Conservation (phyloP, 2,329 filamentous ascomycete genomes). For the Aspergillus clavatus region DNA sequence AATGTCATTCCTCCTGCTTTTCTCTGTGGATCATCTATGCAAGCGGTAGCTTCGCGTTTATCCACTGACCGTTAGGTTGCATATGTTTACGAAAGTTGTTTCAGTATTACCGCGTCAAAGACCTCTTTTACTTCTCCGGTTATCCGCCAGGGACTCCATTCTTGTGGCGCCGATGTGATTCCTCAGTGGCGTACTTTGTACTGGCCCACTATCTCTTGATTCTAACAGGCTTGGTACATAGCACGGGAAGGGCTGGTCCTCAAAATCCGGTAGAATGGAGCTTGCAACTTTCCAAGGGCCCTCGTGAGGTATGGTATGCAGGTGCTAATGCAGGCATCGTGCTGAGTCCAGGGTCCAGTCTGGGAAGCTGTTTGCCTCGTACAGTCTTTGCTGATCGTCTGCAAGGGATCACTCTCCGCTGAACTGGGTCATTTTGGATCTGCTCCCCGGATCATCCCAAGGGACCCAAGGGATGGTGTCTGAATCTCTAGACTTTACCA, state of each 20-base stretch:
- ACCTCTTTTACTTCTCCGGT: neutral
- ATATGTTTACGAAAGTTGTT: conserved; percentile 1
- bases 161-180: neutral
- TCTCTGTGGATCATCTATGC: conserved; percentile 9
- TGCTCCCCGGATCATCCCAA: neutral
- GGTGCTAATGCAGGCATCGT: conserved; percentile 1
- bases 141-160: neutral
- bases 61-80: conserved; percentile 2
- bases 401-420: neutral
- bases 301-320: conserved; percentile 16
- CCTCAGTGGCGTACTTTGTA: neutral
- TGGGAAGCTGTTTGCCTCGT: neutral
- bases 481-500: no score
- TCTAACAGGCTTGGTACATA: neutral
- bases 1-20: conserved; percentile 15
- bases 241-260: neutral
- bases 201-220: neutral
- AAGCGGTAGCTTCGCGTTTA: neutral
- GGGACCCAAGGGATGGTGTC: neutral
- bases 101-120: neutral
- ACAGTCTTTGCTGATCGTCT: neutral
- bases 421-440: neutral
- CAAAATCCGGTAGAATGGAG: neutral
- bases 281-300: neutral
- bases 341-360: neutral